Base-by-base conservation (phyloP, 208 protist genomes). In the Acanthamoeba castellanii region DNA sequence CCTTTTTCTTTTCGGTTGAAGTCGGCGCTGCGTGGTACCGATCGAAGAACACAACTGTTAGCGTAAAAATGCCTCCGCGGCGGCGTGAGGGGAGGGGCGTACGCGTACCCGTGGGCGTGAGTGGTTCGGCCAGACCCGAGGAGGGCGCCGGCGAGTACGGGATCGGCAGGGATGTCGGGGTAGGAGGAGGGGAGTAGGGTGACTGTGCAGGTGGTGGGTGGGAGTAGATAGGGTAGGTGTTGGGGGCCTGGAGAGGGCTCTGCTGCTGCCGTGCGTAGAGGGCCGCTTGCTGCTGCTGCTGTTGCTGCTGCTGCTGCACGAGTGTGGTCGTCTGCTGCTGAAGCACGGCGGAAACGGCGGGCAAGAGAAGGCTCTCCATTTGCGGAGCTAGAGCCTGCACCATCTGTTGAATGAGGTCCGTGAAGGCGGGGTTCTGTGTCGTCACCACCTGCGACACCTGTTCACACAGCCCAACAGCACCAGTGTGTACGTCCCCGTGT, bases 351-450 rank as follows among this genome's bases (percentile, higher is more conserved):
- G 81, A 32, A 42, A 88, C 34, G n/a, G 81, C 20, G 25, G 81
- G 81, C 50, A 64, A 1, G n/a, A 88, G 81, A 7, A 88, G 81
- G 47, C 32, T 64, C 32, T 88, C 50, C 81, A 88, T 88, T 27
- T 88, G 81, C 45, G 81, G 81, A 5, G 81, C 81, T 50, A 88
- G 81, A 14, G 81, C 81, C 81, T 64, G 81, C 11, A 88, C 81
- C 81, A 88, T 88, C 52, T 88, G 81, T 37, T 88, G 81, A 64
- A 88, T 32, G 25, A 88, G 81, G 18, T 88, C 81, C 50, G 81
- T 88, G 52, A 88, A 64, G 22, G 81, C 81, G 14, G 81, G 7
- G 81, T 88, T 88, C 47, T 88, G 81, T 32, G 81, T 88, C 52
- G 81, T 45, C 30, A 88, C 81, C 20, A 88, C 81, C 32, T 88